These are phyloP conservation scores for Daldinia concentrica DNA, from an alignment of 495 filamentous ascomycete genomes.

Conservation along the genomic window DNA sequence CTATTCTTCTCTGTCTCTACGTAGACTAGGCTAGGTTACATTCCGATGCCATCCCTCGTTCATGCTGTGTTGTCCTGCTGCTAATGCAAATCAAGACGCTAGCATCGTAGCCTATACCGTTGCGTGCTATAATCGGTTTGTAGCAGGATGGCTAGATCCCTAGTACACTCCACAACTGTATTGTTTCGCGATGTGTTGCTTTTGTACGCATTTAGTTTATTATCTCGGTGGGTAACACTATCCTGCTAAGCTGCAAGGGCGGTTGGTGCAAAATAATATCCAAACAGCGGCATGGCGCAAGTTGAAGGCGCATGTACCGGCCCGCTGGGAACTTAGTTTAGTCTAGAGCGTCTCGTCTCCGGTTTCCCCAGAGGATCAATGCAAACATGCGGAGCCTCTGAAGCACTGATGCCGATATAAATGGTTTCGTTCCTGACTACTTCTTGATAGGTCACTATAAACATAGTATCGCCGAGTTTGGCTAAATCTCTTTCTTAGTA, in stretches of 20 bases:
- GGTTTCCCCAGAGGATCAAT: not conserved
- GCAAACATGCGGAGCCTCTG: not conserved
- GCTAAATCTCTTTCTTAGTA: not conserved
- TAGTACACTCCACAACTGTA: not conserved
- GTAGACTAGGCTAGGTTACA: not conserved
- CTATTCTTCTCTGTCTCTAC: not conserved
- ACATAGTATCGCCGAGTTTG: not conserved
- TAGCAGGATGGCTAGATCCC: not conserved
- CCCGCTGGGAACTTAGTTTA: not conserved
- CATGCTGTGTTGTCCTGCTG: not conserved
- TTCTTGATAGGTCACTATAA: not conserved
- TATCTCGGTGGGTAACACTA: not conserved
- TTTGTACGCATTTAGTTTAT: not conserved
- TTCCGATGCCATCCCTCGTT: not conserved
- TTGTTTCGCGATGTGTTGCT: not conserved
- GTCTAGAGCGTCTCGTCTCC: not conserved
- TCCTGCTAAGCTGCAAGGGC: not conserved
- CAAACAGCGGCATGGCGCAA: not conserved
- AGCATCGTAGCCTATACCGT: not conserved
- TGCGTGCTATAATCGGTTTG: not conserved
- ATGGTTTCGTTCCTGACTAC: not conserved
- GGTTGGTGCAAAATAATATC: not conserved
- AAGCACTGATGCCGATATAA: not conserved
- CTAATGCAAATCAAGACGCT: slow-evolving; percentile 1
- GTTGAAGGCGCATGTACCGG: not conserved